These are phyloP conservation scores for Heterococcus sp. DNA, from an alignment of 108 stramenopile species.

Conservation along the genomic window DNA sequence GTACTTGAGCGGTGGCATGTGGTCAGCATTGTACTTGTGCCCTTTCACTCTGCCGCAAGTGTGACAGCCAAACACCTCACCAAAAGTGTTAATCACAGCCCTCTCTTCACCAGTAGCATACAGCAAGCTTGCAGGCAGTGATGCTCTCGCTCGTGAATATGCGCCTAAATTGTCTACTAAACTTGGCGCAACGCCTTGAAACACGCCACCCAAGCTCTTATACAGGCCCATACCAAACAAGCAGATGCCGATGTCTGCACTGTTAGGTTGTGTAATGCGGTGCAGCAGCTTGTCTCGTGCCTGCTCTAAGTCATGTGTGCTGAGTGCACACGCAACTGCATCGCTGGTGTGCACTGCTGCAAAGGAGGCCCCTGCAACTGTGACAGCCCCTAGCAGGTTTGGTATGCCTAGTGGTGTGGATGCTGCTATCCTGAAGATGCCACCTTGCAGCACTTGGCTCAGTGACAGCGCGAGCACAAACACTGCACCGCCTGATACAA, in stretches of 20 bases:
- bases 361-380: constrained; percentile 15
- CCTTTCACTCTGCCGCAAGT: constrained; percentile 4
- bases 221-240: constrained; percentile 14
- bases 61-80: constrained; percentile 26
- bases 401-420: constrained; percentile 12
- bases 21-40: constrained; percentile 20
- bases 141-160: constrained; percentile 14
- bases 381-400: constrained; percentile 7
- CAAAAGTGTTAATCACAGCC: not conserved
- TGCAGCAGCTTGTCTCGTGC: too few relatives aligned
- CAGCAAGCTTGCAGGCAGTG: constrained; percentile 15
- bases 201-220: constrained; percentile 14
- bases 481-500: not conserved
- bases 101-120: constrained; percentile 17
- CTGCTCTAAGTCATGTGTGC: not conserved
- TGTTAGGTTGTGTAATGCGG: too few relatives aligned
- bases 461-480: constrained; percentile 13
- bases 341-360: not conserved
- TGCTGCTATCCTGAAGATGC: constrained; percentile 11
- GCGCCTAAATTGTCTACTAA: constrained; percentile 22
- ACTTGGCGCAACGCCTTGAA: constrained; percentile 26
- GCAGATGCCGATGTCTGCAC: constrained; percentile 6
- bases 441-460: constrained; percentile 21
- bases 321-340: not conserved
- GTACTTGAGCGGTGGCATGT: constrained; percentile 34